Evolutionary conservation across 2,329 filamentous ascomycete genomes (phyloP), one percentile per base, ranked within the genome.

Genomic region (Alternaria arbusti): DNA sequence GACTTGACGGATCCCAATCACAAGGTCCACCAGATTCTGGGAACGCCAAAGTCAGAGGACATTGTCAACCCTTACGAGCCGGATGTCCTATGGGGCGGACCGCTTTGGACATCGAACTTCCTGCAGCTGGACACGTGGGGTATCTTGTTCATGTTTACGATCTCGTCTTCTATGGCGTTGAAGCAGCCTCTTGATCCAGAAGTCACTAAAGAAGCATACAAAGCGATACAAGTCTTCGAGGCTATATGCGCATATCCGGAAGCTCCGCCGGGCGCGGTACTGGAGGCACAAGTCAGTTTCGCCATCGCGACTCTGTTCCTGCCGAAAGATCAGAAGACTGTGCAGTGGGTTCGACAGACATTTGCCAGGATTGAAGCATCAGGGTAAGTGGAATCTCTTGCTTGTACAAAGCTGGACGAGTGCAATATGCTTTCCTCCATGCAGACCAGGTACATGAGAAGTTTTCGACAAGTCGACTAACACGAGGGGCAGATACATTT

Each of bases 221-320:
- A 87, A 57, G 89, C 91, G 45, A 94, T 91, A 74, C 90, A 92
- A 72, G 85, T 95, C 62, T 94, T 94, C 62, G 93, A 96, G 79
- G 88, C 91, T 1, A 86, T 97, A 40, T 87, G 92, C 68, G 86
- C 86, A 61, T 96, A 90, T 84, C 89, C 91, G 0, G 83, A 86
- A 1, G 88, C 88, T 20, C 91, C 91, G 0, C 87, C 87, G 25
- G 93, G 93, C 1, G 87, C 88, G 12, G 81, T 95, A 13, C 83
- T 96, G 26, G 86, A 90, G 45, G 87, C 91, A 45, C 93, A 97
- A 74, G 89, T 92, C 12, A 89, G 88, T 70, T 82, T 98, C 36
- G 90, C 89, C 1, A 90, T 97, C 61, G 89, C 91, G 2, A 86
- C 88, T 11, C 83, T 97, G 55, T 96, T 96, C 74, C 81, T 97